Percentiles rank a stretch among this genome's conserved stretches.
These are phyloP conservation scores for Phytophthora hybrid DNA, from an alignment of 352 stramenopile species.

Conservation along the genomic window DNA sequence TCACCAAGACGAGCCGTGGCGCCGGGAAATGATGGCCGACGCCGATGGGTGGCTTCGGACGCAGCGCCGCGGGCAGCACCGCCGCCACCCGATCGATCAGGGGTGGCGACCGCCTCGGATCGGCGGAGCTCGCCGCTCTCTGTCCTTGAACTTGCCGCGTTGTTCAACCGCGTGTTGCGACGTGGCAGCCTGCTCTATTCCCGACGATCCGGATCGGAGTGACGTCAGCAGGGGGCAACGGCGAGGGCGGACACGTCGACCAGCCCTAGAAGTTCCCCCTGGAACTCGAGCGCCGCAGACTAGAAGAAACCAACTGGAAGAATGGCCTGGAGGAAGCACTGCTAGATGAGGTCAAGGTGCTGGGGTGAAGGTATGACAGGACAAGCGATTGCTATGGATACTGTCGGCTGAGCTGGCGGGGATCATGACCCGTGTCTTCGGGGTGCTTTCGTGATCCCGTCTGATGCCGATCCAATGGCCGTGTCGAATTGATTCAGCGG, in stretches of 20 bases:
- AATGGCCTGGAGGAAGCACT: too few species aligned
- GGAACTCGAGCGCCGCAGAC: background rate
- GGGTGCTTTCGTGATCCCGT: too few species aligned
- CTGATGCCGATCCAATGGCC: too few species aligned
- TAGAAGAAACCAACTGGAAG: background rate
- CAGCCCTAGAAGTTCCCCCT: background rate
- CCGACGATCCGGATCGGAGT: background rate
- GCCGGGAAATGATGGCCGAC: background rate
- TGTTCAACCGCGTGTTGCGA: constrained; percentile 3
- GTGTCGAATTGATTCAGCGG: too few species aligned
- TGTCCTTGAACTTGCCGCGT: background rate
- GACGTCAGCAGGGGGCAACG: background rate
- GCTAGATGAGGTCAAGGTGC: too few species aligned
- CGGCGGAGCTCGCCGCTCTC: background rate
- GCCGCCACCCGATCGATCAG: constrained; percentile 16
- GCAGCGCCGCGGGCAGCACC: background rate
- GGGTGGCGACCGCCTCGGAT: background rate
- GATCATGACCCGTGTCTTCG: too few species aligned
- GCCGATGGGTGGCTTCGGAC: constrained; percentile 1
- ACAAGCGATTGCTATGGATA: too few species aligned
- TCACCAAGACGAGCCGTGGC: constrained; percentile 9
- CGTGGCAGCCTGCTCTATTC: background rate
- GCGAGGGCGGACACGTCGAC: background rate
- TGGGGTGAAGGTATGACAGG: too few species aligned
- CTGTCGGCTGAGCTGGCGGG: too few species aligned